Conservation (phyloP, 23 red algal species). For the Cyanidiococcus yangmingshanensis region DNA sequence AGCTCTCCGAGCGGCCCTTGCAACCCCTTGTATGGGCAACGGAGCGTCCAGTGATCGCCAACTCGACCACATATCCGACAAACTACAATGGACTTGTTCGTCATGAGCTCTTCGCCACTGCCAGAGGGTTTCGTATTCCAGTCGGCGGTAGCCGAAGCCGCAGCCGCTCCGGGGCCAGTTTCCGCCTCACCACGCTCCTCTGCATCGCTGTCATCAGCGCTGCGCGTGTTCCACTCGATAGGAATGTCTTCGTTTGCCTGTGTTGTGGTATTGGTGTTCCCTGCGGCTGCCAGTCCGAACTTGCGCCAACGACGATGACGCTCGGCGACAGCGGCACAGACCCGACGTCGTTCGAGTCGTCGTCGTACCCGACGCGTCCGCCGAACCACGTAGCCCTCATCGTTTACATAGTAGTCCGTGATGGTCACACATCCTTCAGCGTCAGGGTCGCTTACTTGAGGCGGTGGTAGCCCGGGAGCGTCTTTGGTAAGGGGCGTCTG, state of each 20-base stretch:
- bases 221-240: constrained; percentile 58
- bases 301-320: constrained; percentile 62
- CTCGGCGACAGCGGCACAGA: constrained; percentile 54
- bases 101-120: constrained; percentile 9
- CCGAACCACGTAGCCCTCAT: constrained; percentile 60
- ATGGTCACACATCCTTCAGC: constrained; percentile 69
- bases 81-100: constrained; percentile 18
- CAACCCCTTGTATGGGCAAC: constrained; percentile 9
- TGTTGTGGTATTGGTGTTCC: constrained; percentile 11
- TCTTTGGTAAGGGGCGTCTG: not conserved
- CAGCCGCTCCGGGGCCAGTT: not conserved
- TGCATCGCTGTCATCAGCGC: constrained; percentile 58
- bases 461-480: constrained; percentile 46
- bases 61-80: constrained; percentile 8
- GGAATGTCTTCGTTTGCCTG: constrained; percentile 54
- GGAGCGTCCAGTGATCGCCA: constrained; percentile 15
- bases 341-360: constrained; percentile 42
- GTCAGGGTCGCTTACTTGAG: constrained; percentile 49
- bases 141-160: not conserved
- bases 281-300: constrained; percentile 64
- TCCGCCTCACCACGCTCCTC: constrained; percentile 27
- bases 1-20: not conserved
- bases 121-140: not conserved
- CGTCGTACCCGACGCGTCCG: constrained; percentile 42
- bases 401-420: constrained; percentile 72